Evolutionary conservation across 1,284 basidiomycete species (phyloP), one percentile per base, ranked within the genome.

Genomic region (Tilletiaria anomala): DNA sequence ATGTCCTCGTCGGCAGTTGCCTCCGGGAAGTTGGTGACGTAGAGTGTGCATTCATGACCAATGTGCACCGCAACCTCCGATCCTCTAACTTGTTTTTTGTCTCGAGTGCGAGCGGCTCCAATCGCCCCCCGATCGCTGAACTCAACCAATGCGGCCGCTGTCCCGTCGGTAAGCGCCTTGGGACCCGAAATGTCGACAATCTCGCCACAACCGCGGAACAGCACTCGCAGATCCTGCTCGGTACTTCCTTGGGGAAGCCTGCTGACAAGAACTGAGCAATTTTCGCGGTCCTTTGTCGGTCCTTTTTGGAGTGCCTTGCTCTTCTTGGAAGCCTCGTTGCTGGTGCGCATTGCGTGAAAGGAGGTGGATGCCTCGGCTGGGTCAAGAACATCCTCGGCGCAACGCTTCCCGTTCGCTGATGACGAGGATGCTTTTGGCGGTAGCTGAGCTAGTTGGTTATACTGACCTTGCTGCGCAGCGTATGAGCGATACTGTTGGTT

Each of bases 11-110:
- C 88, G 55, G 91, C 84, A n/a, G 76, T 75, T 12, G 75, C 74
- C 59, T 85, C 82, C 0, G 86, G 80, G 70, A 96, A 97, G 69
- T 97, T 99, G 11, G 93, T 94, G 33, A 96, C 80, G 67, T 89
- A 99, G 3, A 97, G 70, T 2, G 91, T 97, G 3, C 87, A 91
- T 50, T 82, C 77, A 84, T 87, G 94, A 4, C 85, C 86, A 40
- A 93, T 73, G 60, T 85, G 77, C 1, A 97, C 85, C 11, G 76
- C 74, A 12, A 93, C 73, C 59, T 87, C 82, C 4, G 23, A 17
- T 15, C 18, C 42, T 17, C n/a, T 29, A 15, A 97, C 58, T 23
- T 78, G 76, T 64, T 93, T 94, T 70, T 86, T 85, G 70, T 96
- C 88, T 61, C 87, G 88, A 0, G 87, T 93, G 29, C 88, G 73